Percentiles rank a stretch among this genome's conserved stretches.
phyloP scores from a whole-genome alignment of 345 rosid species.

The Lepidium didymum region DNA sequence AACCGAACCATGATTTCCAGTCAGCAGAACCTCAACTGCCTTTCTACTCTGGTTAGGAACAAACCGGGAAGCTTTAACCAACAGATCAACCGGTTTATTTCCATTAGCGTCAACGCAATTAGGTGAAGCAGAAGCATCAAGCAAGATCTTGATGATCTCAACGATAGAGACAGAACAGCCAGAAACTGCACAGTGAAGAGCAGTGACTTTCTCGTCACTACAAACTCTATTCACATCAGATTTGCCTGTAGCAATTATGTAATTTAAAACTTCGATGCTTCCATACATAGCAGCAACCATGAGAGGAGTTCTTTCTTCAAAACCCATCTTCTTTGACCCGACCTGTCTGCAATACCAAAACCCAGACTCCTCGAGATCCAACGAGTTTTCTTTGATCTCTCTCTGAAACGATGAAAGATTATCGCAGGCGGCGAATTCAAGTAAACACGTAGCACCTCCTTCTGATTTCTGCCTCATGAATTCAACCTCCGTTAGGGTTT shows the following conservation, averaged over 20 bases:
- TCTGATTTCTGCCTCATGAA: slow-evolving; percentile 26
- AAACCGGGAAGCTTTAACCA: slow-evolving; percentile 33
- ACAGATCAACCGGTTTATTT: slow-evolving; percentile 59
- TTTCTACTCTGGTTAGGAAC: slow-evolving; percentile 38
- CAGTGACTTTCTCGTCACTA: slow-evolving; percentile 70
- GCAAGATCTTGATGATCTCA: slow-evolving; percentile 58
- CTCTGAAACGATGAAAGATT: slow-evolving; percentile 47
- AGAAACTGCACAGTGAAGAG: slow-evolving; percentile 90
- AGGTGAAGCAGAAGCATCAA: slow-evolving; percentile 60
- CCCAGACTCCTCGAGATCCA: slow-evolving; percentile 44
- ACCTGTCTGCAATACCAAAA: slow-evolving; percentile 73
- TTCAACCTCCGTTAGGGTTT: slow-evolving; percentile 42
- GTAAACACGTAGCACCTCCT: slow-evolving; percentile 44
- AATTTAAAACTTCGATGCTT: slow-evolving; percentile 50
- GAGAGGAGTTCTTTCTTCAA: slow-evolving; percentile 74
- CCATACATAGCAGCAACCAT: slow-evolving; percentile 86
- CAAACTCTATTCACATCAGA: slow-evolving; percentile 59
- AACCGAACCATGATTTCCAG: slow-evolving; percentile 44
- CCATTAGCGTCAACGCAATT: slow-evolving; percentile 51
- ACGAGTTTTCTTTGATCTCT: slow-evolving; percentile 45
- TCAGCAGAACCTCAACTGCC: slow-evolving; percentile 50
- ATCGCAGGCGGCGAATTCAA: slow-evolving; percentile 69
- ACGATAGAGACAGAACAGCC: slow-evolving; percentile 50
- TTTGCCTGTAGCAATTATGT: slow-evolving; percentile 42
- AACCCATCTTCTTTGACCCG: slow-evolving; percentile 81